phyloP scores from a whole-genome alignment of 2,329 filamentous ascomycete species.

The Cercospora beticola region DNA sequence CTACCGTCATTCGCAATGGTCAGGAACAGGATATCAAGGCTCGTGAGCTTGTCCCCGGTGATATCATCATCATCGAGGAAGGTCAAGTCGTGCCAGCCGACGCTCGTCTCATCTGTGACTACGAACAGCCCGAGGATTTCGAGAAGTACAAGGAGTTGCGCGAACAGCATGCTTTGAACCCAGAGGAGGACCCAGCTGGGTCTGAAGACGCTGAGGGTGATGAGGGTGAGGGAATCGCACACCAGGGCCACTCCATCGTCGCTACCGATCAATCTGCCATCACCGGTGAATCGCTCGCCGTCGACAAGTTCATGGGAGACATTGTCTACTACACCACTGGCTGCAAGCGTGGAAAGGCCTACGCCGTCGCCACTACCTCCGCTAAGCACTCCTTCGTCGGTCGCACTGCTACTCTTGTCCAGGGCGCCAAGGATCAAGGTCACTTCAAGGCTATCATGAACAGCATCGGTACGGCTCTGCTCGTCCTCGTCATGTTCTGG shows the following conservation, averaged over 20 bases:
- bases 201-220: conserved; percentile 59
- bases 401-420: conserved; percentile 70
- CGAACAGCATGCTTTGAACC: conserved; percentile 52
- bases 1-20: conserved; percentile 66
- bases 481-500: conserved; percentile 76
- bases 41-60: conserved; percentile 72
- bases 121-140: conserved; percentile 66
- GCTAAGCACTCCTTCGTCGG: conserved; percentile 75
- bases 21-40: conserved; percentile 68
- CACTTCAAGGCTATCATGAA: conserved; percentile 85
- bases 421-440: conserved; percentile 72
- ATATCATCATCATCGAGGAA: conserved; percentile 73
- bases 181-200: conserved; percentile 60
- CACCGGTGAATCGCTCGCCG: conserved; percentile 76
- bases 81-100: conserved; percentile 70
- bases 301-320: conserved; percentile 77
- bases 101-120: conserved; percentile 70
- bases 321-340: conserved; percentile 76
- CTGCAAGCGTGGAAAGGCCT: conserved; percentile 78
- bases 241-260: conserved; percentile 65
- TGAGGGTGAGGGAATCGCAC: conserved; percentile 60
- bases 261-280: conserved; percentile 78
- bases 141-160: conserved; percentile 65
- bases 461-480: conserved; percentile 70
- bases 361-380: conserved; percentile 65